A percentile compares a stretch with the other conserved stretches of the same genome.
Evolutionary conservation across 306 rosid species (phyloP).

Genomic region (Boehmeria nivea): DNA sequence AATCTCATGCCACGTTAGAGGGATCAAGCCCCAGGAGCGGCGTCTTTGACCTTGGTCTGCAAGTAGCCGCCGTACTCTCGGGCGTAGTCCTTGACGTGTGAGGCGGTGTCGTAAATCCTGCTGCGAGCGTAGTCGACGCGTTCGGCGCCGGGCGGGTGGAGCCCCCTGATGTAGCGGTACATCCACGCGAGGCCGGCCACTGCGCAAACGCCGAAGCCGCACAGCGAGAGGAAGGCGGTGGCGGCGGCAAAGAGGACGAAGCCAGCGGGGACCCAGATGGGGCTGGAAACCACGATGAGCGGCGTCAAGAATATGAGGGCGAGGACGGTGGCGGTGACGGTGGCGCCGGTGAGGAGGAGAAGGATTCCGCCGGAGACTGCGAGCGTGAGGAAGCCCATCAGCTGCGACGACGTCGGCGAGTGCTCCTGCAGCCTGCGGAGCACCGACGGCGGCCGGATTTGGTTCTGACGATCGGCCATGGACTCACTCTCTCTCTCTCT

Average conservation of each 20-base stretch:
- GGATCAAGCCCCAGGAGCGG: constrained; percentile 77
- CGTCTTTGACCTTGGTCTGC: constrained; percentile 73
- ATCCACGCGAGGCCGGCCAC: constrained; percentile 53
- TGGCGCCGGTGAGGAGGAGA: constrained; percentile 51
- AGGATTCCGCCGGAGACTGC: constrained; percentile 45
- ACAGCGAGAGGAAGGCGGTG: constrained; percentile 36
- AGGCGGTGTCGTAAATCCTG: constrained; percentile 72
- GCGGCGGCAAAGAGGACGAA: constrained; percentile 25
- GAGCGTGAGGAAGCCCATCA: constrained; percentile 45
- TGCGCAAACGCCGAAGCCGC: constrained; percentile 30
- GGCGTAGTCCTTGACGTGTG: constrained; percentile 80
- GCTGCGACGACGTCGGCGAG: constrained; percentile 52
- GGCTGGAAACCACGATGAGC: constrained; percentile 48
- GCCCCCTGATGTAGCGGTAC: constrained; percentile 58
- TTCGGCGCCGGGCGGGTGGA: constrained; percentile 80
- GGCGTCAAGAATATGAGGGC: constrained; percentile 47
- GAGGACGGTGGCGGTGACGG: constrained; percentile 32
- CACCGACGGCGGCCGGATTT: constrained; percentile 15
- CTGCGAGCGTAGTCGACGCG: constrained; percentile 62
- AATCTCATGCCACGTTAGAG: background rate
- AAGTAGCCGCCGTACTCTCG: constrained; percentile 77
- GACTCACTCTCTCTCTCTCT: background rate
- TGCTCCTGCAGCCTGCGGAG: constrained; percentile 35
- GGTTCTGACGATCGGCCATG: constrained; percentile 60
- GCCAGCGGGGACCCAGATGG: constrained; percentile 65